Evolutionary conservation across 352 stramenopile species (phyloP).

Genomic region (Phytopythium ostracodes): DNA sequence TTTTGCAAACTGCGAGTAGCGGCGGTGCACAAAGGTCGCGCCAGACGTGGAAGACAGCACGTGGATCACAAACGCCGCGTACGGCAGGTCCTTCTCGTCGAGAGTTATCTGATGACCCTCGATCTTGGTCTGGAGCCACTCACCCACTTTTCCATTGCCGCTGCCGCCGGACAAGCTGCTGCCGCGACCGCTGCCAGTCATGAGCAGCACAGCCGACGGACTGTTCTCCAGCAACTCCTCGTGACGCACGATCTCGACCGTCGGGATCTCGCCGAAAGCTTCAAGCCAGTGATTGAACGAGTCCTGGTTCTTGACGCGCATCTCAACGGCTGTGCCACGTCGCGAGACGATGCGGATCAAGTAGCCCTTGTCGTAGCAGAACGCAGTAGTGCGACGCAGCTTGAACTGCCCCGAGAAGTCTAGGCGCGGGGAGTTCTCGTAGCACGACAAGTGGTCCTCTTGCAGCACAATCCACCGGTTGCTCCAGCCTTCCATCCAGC

Average conservation of each 20-base stretch:
- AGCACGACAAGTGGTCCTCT: conserved; percentile 67
- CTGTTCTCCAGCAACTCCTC: conserved; percentile 81
- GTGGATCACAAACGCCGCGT: conserved; percentile 77
- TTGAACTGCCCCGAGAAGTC: conserved; percentile 73
- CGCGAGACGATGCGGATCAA: conserved; percentile 74
- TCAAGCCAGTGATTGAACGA: conserved; percentile 76
- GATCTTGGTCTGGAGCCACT: conserved; percentile 81
- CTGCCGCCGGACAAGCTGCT: conserved; percentile 5
- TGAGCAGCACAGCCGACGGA: conserved; percentile 71
- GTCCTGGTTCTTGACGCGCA: conserved; percentile 71
- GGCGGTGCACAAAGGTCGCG: conserved; percentile 68
- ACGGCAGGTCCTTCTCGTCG: conserved; percentile 71
- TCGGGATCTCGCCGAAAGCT: conserved; percentile 52
- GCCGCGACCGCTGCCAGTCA: conserved; percentile 21
- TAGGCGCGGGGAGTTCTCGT: conserved; percentile 73
- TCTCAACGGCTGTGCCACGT: conserved; percentile 66
- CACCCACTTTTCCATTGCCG: conserved; percentile 21
- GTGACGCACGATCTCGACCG: conserved; percentile 55
- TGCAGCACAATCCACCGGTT: conserved; percentile 82
- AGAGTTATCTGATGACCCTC: conserved; percentile 63
- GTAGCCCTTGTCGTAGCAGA: conserved; percentile 70
- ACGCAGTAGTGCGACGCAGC: conserved; percentile 57
- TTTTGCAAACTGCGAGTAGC: conserved; percentile 76
- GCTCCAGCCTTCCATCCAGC: conserved; percentile 82
- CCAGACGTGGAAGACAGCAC: conserved; percentile 60